A percentile compares a stretch with the other conserved stretches of the same genome.
Evolutionary conservation across 495 filamentous ascomycete genomes (phyloP).

Genomic region (Alectoria sarmentosa): DNA sequence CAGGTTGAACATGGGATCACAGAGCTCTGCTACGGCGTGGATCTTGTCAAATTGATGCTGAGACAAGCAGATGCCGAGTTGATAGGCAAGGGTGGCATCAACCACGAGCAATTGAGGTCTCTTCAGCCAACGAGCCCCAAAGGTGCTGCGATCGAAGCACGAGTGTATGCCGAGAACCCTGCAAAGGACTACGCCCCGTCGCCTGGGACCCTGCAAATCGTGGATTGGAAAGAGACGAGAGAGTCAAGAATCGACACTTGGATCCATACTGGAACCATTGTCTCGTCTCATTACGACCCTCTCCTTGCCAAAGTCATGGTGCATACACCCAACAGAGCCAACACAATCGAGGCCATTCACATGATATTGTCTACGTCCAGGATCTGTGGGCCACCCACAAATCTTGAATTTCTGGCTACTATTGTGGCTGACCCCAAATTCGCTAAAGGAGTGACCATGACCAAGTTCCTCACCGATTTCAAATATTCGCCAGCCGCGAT

Average conservation of each 20-base stretch:
- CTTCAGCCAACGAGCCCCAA: constrained; percentile 33
- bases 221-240: constrained; percentile 41
- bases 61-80: constrained; percentile 44
- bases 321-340: constrained; percentile 36
- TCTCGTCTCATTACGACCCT: constrained; percentile 53
- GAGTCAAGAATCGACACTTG: constrained; percentile 55
- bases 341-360: constrained; percentile 40
- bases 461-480: constrained; percentile 46
- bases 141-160: constrained; percentile 50
- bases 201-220: constrained; percentile 49
- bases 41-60: constrained; percentile 52
- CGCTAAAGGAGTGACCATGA: constrained; percentile 43
- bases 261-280: constrained; percentile 47
- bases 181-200: constrained; percentile 48
- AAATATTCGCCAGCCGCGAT: constrained; percentile 44
- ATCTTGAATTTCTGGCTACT: constrained; percentile 46
- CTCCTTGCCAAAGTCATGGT: constrained; percentile 58
- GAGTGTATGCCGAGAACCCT: constrained; percentile 58
- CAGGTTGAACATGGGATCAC: constrained; percentile 65
- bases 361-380: constrained; percentile 35
- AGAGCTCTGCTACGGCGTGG: constrained; percentile 52
- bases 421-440: constrained; percentile 40
- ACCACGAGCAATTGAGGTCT: constrained; percentile 28
- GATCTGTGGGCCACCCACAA: constrained; percentile 51
- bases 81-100: constrained; percentile 36